phyloP scores from a whole-genome alignment of 805 yeast species.

The Lipomyces chichibuensis region DNA sequence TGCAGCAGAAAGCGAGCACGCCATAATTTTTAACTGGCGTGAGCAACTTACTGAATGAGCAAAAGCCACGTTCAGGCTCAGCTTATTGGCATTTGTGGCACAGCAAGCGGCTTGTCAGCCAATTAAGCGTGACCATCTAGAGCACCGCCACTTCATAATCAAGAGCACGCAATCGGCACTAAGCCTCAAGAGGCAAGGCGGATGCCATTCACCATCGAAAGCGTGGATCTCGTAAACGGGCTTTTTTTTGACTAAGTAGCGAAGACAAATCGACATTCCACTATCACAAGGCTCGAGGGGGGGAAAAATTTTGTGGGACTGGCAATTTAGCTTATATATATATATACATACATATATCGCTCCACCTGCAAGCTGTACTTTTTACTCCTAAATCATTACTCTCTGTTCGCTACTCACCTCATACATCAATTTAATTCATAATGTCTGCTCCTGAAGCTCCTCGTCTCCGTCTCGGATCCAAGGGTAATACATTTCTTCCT shows the following conservation, averaged over 20 bases:
- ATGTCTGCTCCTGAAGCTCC: constrained; percentile 7
- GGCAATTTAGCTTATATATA: neutral
- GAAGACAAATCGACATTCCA: no score
- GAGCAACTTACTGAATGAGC: neutral
- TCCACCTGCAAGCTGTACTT: no score
- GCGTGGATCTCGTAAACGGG: neutral
- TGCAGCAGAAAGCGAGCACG: constrained; percentile 5
- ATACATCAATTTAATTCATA: neutral
- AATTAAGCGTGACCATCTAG: neutral
- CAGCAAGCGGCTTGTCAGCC: neutral
- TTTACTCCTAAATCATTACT: no score
- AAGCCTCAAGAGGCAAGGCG: neutral
- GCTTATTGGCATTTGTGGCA: neutral
- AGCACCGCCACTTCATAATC: neutral
- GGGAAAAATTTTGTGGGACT: neutral
- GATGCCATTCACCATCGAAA: neutral
- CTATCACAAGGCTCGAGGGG: neutral
- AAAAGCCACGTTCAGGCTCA: neutral
- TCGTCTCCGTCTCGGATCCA: constrained; percentile 24
- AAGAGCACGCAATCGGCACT: neutral
- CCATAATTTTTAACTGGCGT: neutral
- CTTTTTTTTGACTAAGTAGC: no score
- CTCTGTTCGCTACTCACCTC: neutral
- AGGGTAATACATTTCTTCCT: no score
- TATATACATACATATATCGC: no score